Evolutionary conservation across 169 alveolate species (phyloP).

Genomic region (Plasmodium vivax): DNA sequence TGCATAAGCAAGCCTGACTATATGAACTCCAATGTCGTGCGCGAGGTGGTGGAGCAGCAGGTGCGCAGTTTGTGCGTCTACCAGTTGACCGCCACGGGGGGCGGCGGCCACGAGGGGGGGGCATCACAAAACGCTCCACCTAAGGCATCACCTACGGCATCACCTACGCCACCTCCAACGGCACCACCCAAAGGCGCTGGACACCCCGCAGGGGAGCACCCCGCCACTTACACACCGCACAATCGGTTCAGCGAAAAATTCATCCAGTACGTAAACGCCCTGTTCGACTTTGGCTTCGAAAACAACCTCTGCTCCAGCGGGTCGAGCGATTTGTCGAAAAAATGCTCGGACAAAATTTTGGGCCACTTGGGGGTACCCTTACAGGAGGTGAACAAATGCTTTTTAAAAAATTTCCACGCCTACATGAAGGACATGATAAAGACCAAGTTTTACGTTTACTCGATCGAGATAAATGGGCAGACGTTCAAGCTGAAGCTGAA

Average conservation of each 20-base stretch:
- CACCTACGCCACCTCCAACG: too few relatives aligned
- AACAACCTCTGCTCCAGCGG: slow-evolving; percentile 47
- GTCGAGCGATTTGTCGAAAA: slow-evolving; percentile 57
- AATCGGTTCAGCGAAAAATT: slow-evolving; percentile 37
- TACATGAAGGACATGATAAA: slow-evolving; percentile 65
- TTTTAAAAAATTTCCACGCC: slow-evolving; percentile 42
- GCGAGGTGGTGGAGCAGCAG: slow-evolving; percentile 71
- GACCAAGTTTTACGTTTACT: slow-evolving; percentile 53
- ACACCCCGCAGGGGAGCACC: background rate
- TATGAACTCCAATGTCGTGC: slow-evolving; percentile 35
- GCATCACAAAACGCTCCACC: background rate
- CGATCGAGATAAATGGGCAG: slow-evolving; percentile 46
- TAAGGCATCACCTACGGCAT: too few relatives aligned
- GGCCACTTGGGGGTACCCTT: slow-evolving; percentile 12
- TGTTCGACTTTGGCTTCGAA: slow-evolving; percentile 63
- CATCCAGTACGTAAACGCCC: slow-evolving; percentile 52
- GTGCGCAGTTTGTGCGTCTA: slow-evolving; percentile 60
- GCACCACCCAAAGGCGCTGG: too few relatives aligned
- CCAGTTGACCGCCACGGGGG: slow-evolving; percentile 25
- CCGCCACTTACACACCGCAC: background rate
- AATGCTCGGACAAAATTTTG: slow-evolving; percentile 53
- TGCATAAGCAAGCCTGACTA: slow-evolving; percentile 69
- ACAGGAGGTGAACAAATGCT: slow-evolving; percentile 39
- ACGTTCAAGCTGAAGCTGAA: slow-evolving; percentile 49
- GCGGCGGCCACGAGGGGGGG: background rate